Evolutionary conservation across 306 rosid species (phyloP).

Genomic region (Casuarina cunninghamiana): DNA sequence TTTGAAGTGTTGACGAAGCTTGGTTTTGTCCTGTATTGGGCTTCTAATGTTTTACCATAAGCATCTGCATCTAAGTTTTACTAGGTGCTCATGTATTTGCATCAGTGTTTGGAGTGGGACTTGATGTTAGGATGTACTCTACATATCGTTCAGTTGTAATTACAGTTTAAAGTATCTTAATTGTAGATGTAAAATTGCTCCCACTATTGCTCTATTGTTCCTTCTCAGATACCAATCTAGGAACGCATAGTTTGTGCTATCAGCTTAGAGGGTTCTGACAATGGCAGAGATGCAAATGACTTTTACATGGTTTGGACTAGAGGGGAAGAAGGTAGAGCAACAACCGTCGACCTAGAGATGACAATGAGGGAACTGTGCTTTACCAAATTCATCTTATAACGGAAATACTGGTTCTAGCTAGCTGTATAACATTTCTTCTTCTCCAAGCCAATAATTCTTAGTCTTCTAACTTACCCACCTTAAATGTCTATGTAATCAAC

Average conservation of each 20-base stretch:
- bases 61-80: neutral
- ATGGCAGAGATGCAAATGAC: neutral
- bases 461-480: no score
- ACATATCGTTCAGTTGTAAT: neutral
- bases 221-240: neutral
- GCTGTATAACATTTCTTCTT: no score
- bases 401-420: no score
- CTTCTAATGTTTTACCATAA: neutral
- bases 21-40: neutral
- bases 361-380: no score
- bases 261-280: neutral
- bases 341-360: no score
- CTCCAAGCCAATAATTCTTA: no score
- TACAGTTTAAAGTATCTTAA: neutral
- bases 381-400: no score
- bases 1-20: neutral
- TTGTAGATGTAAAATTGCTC: neutral
- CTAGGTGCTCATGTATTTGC: neutral
- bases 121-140: neutral
- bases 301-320: neutral
- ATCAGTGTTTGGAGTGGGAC: neutral
- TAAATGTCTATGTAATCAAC: no score
- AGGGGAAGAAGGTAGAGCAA: no score
- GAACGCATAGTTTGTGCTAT: neutral
- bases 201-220: neutral